Evolutionary conservation across 2,329 filamentous ascomycete genomes (phyloP).

Genomic region (Pseudopithomyces chartarum): DNA sequence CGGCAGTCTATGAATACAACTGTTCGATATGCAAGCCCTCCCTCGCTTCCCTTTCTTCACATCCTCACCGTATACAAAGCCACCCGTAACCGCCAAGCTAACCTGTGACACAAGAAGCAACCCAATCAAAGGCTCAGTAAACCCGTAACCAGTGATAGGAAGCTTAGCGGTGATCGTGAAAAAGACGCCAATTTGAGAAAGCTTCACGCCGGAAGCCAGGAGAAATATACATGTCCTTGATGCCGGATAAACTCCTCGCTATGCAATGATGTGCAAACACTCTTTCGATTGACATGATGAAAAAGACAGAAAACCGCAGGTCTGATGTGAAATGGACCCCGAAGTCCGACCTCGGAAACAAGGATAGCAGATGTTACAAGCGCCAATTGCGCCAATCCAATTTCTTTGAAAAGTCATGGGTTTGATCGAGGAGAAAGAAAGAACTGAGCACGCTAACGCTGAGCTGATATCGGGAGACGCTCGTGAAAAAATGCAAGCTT

Average conservation of each 20-base stretch:
- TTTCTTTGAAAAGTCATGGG: background rate
- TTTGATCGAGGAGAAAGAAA: background rate
- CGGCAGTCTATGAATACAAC: constrained; percentile 8
- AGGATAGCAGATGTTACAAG: constrained; percentile 10
- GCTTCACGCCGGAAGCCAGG: constrained; percentile 26
- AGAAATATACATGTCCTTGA: constrained; percentile 2
- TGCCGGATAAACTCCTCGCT: constrained; percentile 36
- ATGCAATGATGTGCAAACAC: constrained; percentile 25
- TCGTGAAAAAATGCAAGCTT: constrained; percentile 1
- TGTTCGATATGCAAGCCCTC: constrained; percentile 5
- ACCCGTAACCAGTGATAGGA: background rate
- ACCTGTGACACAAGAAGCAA: background rate
- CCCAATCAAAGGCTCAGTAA: background rate
- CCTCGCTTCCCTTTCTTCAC: background rate
- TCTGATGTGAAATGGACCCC: background rate
- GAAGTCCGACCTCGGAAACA: background rate
- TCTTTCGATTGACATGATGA: background rate
- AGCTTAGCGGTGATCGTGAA: background rate
- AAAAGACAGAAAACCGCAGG: background rate
- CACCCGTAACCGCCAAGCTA: background rate
- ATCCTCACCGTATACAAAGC: background rate
- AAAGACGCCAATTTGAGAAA: constrained; percentile 14
- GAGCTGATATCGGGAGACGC: constrained; percentile 2
- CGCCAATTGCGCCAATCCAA: constrained; percentile 13
- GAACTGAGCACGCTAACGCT: constrained; percentile 1